Conservation (phyloP, 176 grass and related monocot species). For the Aegilops longissima region DNA sequence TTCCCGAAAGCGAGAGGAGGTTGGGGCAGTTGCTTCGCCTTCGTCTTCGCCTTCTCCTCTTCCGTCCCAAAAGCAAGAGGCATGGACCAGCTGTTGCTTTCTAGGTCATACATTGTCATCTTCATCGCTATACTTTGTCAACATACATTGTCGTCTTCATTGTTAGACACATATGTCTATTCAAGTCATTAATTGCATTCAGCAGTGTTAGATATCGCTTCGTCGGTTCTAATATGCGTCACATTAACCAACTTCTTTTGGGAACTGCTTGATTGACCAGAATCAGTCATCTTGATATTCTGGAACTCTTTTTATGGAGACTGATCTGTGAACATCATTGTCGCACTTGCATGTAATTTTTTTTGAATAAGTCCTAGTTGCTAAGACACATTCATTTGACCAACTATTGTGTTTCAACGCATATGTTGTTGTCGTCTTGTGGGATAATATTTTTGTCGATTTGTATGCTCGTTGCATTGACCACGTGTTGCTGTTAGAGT, state of each 20-base stretch:
- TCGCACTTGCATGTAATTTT: neutral
- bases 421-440: neutral
- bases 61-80: no score
- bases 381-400: neutral
- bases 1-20: no score
- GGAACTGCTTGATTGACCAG: neutral
- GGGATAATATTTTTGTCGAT: neutral
- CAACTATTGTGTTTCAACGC: neutral
- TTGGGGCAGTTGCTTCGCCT: no score
- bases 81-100: neutral
- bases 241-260: neutral
- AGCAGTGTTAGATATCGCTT: neutral
- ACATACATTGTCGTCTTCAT: neutral
- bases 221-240: neutral
- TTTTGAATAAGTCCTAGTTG: neutral
- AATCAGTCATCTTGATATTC: no score
- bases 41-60: no score
- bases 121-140: neutral
- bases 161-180: neutral
- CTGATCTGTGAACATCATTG: neutral
- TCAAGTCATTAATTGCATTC: no score
- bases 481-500: neutral
- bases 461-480: neutral
- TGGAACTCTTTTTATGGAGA: neutral
- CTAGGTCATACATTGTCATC: neutral